Percentiles rank a stretch among this genome's conserved stretches.
These are phyloP conservation scores for Candida verbasci DNA, from an alignment of 805 yeast species.

Conservation along the genomic window DNA sequence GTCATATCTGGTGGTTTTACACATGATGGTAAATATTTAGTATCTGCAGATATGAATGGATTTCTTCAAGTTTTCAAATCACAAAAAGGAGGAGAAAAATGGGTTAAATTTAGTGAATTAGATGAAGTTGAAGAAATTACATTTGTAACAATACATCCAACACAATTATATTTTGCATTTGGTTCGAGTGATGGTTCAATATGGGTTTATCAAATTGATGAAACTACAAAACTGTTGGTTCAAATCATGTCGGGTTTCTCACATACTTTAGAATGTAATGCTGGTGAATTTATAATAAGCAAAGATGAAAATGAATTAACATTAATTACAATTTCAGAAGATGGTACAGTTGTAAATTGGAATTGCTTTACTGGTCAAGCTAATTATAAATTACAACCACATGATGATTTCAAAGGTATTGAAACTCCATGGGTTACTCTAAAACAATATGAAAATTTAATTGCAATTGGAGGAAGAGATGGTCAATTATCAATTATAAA, in stretches of 20 bases:
- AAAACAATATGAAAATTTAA: conserved; percentile 45
- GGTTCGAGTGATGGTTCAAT: conserved; percentile 93
- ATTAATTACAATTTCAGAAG: conserved; percentile 76
- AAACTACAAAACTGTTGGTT: conserved; percentile 44
- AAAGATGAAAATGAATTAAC: conserved; percentile 53
- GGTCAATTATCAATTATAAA: conserved; percentile 82
- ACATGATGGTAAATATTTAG: conserved; percentile 69
- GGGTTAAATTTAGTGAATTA: conserved; percentile 66
- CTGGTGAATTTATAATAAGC: conserved; percentile 64
- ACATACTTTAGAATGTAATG: conserved; percentile 77
- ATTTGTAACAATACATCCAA: conserved; percentile 81
- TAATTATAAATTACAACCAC: conserved; percentile 59
- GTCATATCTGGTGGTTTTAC: conserved; percentile 84
- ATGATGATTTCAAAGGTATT: conserved; percentile 64
- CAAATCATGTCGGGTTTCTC: conserved; percentile 75
- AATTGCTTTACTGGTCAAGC: conserved; percentile 75
- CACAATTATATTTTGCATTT: conserved; percentile 77
- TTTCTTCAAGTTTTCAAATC: conserved; percentile 69
- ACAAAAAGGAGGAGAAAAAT: conserved; percentile 72
- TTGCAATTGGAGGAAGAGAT: conserved; percentile 84
- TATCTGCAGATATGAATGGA: conserved; percentile 96
- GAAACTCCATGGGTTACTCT: conserved; percentile 87
- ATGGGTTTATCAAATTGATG: conserved; percentile 80
- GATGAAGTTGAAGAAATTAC: conserved; percentile 89
- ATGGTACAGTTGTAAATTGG: conserved; percentile 85